Base-by-base conservation (phyloP, 148 eudicot genomes). In the Silene conica region DNA sequence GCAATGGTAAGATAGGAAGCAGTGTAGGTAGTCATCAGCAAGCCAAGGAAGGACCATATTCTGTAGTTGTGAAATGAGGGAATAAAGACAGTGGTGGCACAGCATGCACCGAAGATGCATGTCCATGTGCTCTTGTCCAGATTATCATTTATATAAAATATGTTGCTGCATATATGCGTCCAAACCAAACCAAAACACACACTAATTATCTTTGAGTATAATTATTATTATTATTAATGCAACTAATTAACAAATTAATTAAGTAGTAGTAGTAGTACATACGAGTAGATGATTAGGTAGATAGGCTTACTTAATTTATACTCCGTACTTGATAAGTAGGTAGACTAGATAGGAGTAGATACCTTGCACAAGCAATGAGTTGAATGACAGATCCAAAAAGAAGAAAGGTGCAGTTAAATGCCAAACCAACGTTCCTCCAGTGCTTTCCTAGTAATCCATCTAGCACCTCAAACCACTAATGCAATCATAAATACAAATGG, bases 341-440 rank as follows among this genome's bases (percentile, higher is more conserved):
- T n/a, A n/a, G n/a, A n/a, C n/a, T n/a, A n/a, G 71, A 55, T 3
- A 20, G 2, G 28, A 26, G 5, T 31, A 31, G 34, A 31, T 31
- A 92, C 97, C 97, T 92, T 61, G 97, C 97, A 85, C 97, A 92
- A 60, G 97, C 97, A 55, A 92, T 92, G 85, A 92, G 97, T 70
- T 92, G 97, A 81, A 92, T 92, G 60, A 92, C 97, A 56, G 97
- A 92, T 81, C 97, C 97, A 88, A 92, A 92, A 69, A 92, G 85
- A 78, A 92, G 95, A 78, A 92, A 92, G 0, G 97, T 92, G 83
- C 95, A 92, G 61, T 92, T 92, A 76, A 92, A 92, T 76, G 89
- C 97, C 90, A 92, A 87, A 16, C 97, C 97, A 82, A 92, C 96
- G 79, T 92, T 92, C 84, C 97, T 92, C 97, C 97, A 92, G 66